These are phyloP conservation scores for Zygoascus bituminiphila DNA, from an alignment of 805 yeast genomes.

Conservation along the genomic window DNA sequence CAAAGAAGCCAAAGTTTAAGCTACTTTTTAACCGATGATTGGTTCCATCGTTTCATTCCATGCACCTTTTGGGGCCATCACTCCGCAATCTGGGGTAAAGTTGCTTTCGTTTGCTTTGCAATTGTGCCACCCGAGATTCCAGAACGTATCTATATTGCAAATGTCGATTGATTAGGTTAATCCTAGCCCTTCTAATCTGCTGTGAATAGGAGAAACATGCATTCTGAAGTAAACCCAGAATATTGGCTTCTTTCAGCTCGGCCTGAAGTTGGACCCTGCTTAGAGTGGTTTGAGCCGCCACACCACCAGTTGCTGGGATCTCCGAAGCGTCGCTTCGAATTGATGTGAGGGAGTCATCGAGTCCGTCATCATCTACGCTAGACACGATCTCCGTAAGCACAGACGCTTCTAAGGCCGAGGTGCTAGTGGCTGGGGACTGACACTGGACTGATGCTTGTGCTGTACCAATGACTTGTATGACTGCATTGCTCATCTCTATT, in stretches of 20 bases:
- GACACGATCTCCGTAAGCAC: not conserved
- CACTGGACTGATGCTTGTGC: not conserved
- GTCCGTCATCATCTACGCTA: not conserved
- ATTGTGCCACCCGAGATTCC: not conserved
- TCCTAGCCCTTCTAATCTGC: not conserved
- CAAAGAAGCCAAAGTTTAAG: too few relatives aligned
- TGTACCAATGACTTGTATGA: not conserved
- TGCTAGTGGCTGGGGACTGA: not conserved
- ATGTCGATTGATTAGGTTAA: not conserved
- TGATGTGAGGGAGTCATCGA: not conserved
- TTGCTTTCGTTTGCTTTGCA: not conserved
- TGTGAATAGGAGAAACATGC: not conserved
- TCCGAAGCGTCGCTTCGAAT: not conserved
- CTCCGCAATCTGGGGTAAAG: not conserved
- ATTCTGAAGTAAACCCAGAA: not conserved
- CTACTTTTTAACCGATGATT: too few relatives aligned
- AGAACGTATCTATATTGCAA: not conserved
- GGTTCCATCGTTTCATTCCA: too few relatives aligned
- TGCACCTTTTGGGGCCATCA: too few relatives aligned
- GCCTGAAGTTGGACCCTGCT: not conserved
- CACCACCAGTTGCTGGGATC: too few relatives aligned
- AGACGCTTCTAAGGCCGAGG: not conserved
- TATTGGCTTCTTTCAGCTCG: not conserved
- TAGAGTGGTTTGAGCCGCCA: too few relatives aligned
- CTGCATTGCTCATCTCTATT: not conserved